These are phyloP conservation scores for Russula sp. DNA, from an alignment of 768 basidiomycete genomes.

Conservation along the genomic window DNA sequence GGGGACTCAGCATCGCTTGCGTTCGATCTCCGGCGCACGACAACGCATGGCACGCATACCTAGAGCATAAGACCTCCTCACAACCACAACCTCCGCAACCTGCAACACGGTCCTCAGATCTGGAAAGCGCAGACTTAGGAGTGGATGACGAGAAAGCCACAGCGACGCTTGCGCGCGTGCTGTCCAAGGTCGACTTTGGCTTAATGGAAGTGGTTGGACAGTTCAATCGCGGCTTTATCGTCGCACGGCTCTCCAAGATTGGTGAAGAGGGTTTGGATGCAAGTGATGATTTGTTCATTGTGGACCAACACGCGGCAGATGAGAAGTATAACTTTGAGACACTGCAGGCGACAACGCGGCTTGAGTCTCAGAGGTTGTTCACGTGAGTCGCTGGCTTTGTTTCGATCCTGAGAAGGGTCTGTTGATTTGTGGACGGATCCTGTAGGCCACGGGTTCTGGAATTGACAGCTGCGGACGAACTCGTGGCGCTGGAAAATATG, in stretches of 20 bases:
- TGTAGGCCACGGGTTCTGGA: conserved; percentile 72
- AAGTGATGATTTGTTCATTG: conserved; percentile 87
- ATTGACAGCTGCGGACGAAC: conserved; percentile 85
- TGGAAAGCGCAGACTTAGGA: conserved; percentile 33
- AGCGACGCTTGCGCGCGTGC: conserved; percentile 74
- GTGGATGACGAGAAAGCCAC: conserved; percentile 56
- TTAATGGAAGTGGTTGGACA: conserved; percentile 87
- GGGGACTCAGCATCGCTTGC: conserved; percentile 5
- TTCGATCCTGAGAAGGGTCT: not conserved
- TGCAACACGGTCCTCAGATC: conserved; percentile 4
- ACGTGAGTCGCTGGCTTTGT: conserved; percentile 48
- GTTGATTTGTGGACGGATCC: conserved; percentile 5
- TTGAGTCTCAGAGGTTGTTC: conserved; percentile 82
- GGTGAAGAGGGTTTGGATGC: conserved; percentile 14
- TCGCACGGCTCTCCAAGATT: conserved; percentile 59
- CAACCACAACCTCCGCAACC: not conserved
- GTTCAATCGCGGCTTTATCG: conserved; percentile 94
- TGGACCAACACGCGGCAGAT: conserved; percentile 97
- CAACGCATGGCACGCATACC: conserved; percentile 13
- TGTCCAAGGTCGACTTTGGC: conserved; percentile 82
- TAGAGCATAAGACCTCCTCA: not conserved
- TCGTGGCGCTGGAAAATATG: conserved; percentile 82
- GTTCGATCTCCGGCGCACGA: conserved; percentile 18
- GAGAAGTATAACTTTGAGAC: conserved; percentile 99
- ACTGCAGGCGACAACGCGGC: conserved; percentile 83